A percentile compares a stretch with the other conserved stretches of the same genome.
phyloP scores from a whole-genome alignment of 805 yeast species.

The Candida methanosorbosa region DNA sequence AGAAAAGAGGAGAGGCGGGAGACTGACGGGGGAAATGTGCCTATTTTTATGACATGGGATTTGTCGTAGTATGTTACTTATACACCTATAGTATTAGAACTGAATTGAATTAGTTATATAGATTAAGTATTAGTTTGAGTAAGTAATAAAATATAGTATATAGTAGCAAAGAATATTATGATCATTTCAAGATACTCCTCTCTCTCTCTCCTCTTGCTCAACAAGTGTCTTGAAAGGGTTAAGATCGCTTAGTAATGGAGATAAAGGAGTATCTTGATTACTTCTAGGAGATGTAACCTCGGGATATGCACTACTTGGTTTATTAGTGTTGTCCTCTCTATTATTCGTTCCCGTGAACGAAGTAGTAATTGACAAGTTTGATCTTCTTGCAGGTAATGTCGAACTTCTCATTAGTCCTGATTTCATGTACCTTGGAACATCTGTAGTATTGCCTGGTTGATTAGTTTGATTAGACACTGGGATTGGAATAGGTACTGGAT shows the following conservation, averaged over 20 bases:
- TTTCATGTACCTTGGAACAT: not conserved
- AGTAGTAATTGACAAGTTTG: not conserved
- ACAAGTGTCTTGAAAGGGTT: not conserved
- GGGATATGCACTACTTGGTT: not conserved
- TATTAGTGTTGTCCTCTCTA: not conserved
- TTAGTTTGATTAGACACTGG: not conserved
- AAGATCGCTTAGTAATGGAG: not conserved
- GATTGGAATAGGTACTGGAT: not conserved
- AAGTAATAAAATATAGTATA: not conserved
- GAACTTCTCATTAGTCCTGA: not conserved
- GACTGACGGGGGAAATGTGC: not conserved
- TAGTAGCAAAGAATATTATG: not conserved
- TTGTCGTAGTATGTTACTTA: not conserved
- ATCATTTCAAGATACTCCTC: too few species aligned
- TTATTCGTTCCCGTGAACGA: not conserved
- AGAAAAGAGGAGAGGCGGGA: too few species aligned
- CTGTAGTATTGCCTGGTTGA: not conserved
- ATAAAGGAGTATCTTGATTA: not conserved
- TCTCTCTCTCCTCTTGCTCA: not conserved
- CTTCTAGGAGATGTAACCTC: too few species aligned
- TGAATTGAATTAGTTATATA: constrained; percentile 91
- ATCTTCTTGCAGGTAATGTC: not conserved
- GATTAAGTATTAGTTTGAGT: constrained; percentile 64
- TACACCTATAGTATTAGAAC: constrained; percentile 78
- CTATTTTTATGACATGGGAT: not conserved